Percentiles rank a stretch among this genome's conserved stretches.
Conservation (phyloP, 129 eudicot genomes). For the Arctium minus region DNA sequence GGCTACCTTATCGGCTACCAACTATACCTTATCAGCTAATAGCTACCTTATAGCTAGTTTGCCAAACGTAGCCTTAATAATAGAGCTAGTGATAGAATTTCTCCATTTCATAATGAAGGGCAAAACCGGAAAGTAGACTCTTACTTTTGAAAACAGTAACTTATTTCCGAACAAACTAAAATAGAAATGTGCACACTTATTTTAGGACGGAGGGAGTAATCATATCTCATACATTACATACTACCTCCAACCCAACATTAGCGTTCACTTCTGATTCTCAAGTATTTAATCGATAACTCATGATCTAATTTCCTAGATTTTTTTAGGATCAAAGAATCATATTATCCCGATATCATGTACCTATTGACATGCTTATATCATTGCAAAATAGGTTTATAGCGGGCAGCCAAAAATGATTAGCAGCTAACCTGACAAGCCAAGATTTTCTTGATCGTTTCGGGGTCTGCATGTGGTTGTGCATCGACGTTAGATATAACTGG, state of each 20-base stretch:
- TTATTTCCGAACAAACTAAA: background rate
- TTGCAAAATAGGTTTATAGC: background rate
- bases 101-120: background rate
- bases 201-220: background rate
- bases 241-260: background rate
- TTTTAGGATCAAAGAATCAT: background rate
- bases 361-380: background rate
- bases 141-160: background rate
- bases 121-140: background rate
- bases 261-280: background rate
- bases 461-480: constrained; percentile 94
- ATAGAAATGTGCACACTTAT: background rate
- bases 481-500: constrained; percentile 95
- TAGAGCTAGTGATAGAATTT: background rate
- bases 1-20: no score
- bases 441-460: constrained; percentile 80
- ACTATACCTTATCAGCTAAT: no score
- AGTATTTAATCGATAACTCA: background rate
- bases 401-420: background rate
- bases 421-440: constrained; percentile 77
- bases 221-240: no score
- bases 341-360: background rate
- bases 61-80: background rate
- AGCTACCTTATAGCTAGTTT: no score
- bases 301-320: background rate